These are phyloP conservation scores for Leishmania martiniquensis DNA, from an alignment of 208 protist genomes.

Conservation along the genomic window DNA sequence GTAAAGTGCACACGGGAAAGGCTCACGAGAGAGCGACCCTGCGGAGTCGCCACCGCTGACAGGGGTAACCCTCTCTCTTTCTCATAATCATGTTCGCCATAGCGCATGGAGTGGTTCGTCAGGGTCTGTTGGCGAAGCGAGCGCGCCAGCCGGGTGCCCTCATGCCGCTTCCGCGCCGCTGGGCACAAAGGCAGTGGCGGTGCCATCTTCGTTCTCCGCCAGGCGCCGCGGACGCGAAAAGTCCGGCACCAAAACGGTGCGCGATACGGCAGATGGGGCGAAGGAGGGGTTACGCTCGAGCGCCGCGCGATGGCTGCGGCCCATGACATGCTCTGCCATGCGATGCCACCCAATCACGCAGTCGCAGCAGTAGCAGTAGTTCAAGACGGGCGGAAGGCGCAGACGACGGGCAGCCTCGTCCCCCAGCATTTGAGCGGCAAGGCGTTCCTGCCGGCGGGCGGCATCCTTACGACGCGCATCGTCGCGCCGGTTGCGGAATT, in stretches of 20 bases:
- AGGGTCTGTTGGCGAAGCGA: not conserved
- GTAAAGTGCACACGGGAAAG: not conserved
- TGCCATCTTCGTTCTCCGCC: not conserved
- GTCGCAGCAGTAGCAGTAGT: conserved; percentile 87
- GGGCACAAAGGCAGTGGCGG: not conserved
- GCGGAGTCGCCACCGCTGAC: too few relatives aligned
- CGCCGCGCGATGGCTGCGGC: conserved; percentile 40
- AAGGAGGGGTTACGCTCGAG: conserved; percentile 39
- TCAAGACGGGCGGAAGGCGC: conserved; percentile 70
- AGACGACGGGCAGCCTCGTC: conserved; percentile 33
- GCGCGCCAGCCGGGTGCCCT: not conserved
- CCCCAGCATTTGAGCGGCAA: conserved; percentile 27
- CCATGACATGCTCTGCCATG: conserved; percentile 77
- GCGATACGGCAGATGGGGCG: conserved; percentile 38
- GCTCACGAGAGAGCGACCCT: not conserved
- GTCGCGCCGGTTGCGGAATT: conserved; percentile 49
- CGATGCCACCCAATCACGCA: conserved; percentile 71
- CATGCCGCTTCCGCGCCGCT: not conserved
- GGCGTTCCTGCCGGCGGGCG: conserved; percentile 27
- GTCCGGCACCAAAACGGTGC: conserved; percentile 25
- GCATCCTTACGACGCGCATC: conserved; percentile 37
- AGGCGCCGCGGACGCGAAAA: conserved; percentile 34
- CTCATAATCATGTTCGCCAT: not conserved
- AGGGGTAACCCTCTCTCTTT: too few relatives aligned
- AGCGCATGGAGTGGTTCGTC: not conserved